A percentile compares a stretch with the other conserved stretches of the same genome.
Conservation (phyloP, 2,329 filamentous ascomycete species). For the Hawksworthiomyces lignivorus region DNA sequence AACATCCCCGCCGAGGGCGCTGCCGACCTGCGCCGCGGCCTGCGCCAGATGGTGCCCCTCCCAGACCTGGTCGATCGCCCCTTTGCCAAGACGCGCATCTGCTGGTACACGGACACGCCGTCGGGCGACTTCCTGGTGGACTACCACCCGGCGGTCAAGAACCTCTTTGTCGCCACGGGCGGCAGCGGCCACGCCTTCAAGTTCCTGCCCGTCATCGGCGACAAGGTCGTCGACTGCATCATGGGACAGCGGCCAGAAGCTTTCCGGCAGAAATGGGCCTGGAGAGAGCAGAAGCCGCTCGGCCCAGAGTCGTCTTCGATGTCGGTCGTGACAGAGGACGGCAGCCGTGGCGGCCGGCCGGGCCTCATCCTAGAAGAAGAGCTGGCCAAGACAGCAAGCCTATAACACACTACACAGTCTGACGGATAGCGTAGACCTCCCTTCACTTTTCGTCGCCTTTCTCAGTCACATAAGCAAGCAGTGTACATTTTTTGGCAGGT, state of each 20-base stretch:
- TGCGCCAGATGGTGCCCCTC: constrained; percentile 53
- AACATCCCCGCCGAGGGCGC: constrained; percentile 54
- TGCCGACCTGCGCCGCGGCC: constrained; percentile 50
- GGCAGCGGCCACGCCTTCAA: constrained; percentile 62
- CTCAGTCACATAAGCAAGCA: too few relatives aligned
- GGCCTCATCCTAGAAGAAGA: constrained; percentile 40
- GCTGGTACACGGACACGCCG: constrained; percentile 71
- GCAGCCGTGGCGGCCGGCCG: constrained; percentile 41
- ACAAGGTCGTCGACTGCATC: constrained; percentile 52
- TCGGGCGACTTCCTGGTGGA: constrained; percentile 65
- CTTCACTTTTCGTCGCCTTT: too few relatives aligned
- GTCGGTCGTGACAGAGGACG: constrained; percentile 43
- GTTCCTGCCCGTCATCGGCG: constrained; percentile 59
- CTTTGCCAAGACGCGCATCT: constrained; percentile 56
- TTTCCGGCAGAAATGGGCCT: constrained; percentile 53
- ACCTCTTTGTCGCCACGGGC: constrained; percentile 54
- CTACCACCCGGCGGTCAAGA: constrained; percentile 55
- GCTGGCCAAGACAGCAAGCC: constrained; percentile 23
- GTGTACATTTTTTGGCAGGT: too few relatives aligned
- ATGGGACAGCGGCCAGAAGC: constrained; percentile 36
- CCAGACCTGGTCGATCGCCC: constrained; percentile 48
- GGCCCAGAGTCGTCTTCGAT: constrained; percentile 18
- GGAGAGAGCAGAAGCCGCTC: constrained; percentile 22
- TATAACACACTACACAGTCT: too few relatives aligned
- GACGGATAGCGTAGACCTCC: too few relatives aligned